Base-by-base conservation (phyloP, 306 rosid species). In the Comarum palustre region DNA sequence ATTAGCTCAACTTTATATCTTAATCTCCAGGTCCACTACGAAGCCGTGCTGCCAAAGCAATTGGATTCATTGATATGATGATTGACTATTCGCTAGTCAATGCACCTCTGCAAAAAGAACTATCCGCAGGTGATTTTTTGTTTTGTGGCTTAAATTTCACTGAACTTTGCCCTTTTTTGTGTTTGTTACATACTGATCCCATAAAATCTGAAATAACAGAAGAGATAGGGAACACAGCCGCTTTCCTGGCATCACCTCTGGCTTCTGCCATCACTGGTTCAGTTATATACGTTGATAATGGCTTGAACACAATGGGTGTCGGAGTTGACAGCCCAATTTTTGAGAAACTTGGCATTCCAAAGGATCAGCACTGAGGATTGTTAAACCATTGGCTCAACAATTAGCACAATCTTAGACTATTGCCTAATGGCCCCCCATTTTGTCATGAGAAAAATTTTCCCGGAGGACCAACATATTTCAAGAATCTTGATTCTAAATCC, bases 41-140 rank as follows among this genome's bases (percentile, higher is more conserved):
- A 82, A 93, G 97, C 85, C 98, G 98, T 58, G 98, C 97, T 6
- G 98, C 98, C 8, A 93, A 93, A 84, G 96, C 98, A 25, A 90
- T 93, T 12, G 97, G 98, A 19, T 93, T 93, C 78, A 93, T 93
- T n/a, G 98, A 90, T 59, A 93, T 79, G 93, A 93, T 93, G 96
- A 93, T 93, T 22, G 90, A 93, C 77, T 90, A 93, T 80, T 93
- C 98, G 43, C 63, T 66, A 16, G 93, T 74, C 71, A 93, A 93
- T 75, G 97, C 98, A 63, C 97, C 97, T 73, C 71, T 93, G 34
- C 93, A 93, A 81, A 93, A 90, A 79, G 98, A 93, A 74, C 82
- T 90, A 39, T 77, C 84, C 38, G 97, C 98, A 67, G 98, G 97
- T 93, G 75, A 80, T 10, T 55, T 29, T 70, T 38, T 7, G n/a